Base-by-base conservation (phyloP, 2,329 filamentous ascomycete species). In the Ophiostoma tasmaniense region DNA sequence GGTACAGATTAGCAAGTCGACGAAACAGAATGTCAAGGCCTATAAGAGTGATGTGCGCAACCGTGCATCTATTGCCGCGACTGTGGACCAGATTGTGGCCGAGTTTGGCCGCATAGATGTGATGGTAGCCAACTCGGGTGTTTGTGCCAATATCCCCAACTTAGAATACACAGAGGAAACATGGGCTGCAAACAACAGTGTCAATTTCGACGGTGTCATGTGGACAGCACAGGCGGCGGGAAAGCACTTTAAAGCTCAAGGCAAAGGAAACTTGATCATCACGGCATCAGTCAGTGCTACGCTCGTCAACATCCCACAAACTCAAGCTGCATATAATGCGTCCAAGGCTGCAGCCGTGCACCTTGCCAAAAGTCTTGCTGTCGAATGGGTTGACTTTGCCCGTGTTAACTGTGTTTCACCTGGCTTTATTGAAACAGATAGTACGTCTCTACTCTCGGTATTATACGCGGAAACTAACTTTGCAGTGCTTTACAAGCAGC, bases 321-420 rank as follows among this genome's bases (percentile, higher is more conserved):
- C 88, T 72, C 90, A 93, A 79, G 82, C 87, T 3, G 85, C 87
- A 4, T 92, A 92, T 76, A 92, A 92, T 75, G 87, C 86, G 20
- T 87, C 87, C 71, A 92, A 91, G 79, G 86, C 88, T 1, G 89
- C 83, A 28, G 79, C 85, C 3, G 82, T 85, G 45, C 82, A 86
- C 72, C 78, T 85, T 67, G 87, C 84, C 83, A 79, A 85, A 80
- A 88, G 86, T 78, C 89, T 93, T 61, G 89, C 89, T 0, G 85
- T 92, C n/a, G 90, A 93, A 78, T 93, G 90, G 90, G 85, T 88
- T 2, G 86, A 85, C 35, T 92, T 90, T 75, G 90, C 90, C 4
- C 83, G 90, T 45, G 68, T 70, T 35, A 70, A 70, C 35, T 70
- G 68, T 62, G 66, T 70, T 25, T 90, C 87, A 1, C 90, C 90